A percentile compares a stretch with the other conserved stretches of the same genome.
Evolutionary conservation across 352 stramenopile genomes (phyloP).

Genomic region (Phytophthora capsici): DNA sequence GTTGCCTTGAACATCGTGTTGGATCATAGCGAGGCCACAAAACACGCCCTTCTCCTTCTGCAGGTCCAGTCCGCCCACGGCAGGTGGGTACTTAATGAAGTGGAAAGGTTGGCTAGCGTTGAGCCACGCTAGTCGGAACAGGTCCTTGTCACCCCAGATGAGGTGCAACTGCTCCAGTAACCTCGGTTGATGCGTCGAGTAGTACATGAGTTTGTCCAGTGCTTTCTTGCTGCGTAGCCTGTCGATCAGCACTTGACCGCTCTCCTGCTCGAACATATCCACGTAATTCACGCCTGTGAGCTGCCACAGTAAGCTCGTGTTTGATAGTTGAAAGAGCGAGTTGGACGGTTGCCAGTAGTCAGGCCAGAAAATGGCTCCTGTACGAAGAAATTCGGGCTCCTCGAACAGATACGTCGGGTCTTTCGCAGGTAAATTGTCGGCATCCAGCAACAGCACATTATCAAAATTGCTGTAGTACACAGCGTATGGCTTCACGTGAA

Average conservation of each 20-base stretch:
- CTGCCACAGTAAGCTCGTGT: constrained; percentile 80
- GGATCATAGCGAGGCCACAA: constrained; percentile 86
- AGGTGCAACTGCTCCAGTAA: constrained; percentile 78
- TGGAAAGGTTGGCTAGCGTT: constrained; percentile 83
- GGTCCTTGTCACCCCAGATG: constrained; percentile 89
- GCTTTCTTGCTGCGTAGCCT: constrained; percentile 73
- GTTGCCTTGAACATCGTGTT: constrained; percentile 86
- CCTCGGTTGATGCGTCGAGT: constrained; percentile 73
- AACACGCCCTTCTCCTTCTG: constrained; percentile 77
- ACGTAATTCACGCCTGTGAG: constrained; percentile 73
- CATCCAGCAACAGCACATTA: constrained; percentile 83
- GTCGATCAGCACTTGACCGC: constrained; percentile 86
- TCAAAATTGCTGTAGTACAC: constrained; percentile 90
- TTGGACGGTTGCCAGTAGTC: constrained; percentile 86
- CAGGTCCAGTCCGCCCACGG: constrained; percentile 75
- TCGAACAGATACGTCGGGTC: constrained; percentile 89
- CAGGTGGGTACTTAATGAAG: constrained; percentile 75
- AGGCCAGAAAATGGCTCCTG: constrained; percentile 87
- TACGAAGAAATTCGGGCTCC: constrained; percentile 72
- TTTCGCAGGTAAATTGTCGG: constrained; percentile 80
- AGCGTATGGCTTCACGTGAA: constrained; percentile 86
- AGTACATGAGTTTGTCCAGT: constrained; percentile 89
- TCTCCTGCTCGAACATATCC: constrained; percentile 89
- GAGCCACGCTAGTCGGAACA: constrained; percentile 85
- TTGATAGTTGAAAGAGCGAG: constrained; percentile 83